Conservation (phyloP, 768 basidiomycete genomes). For the Leccinum rimulosum region DNA sequence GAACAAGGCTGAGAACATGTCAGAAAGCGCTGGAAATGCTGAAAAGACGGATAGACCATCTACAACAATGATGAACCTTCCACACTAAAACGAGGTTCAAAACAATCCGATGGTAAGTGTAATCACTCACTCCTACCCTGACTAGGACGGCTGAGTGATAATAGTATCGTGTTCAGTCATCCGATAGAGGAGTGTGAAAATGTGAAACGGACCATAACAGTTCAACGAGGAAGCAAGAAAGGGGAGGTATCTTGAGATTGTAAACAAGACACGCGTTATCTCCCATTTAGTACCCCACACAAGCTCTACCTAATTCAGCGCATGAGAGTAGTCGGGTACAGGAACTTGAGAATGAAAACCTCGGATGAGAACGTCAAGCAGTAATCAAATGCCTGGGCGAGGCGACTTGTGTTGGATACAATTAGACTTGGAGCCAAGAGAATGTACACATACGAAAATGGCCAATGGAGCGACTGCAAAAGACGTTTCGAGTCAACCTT, state of each 20-base stretch:
- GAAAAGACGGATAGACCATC: conserved; percentile 12
- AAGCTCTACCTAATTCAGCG: conserved; percentile 15
- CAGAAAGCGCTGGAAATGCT: neutral
- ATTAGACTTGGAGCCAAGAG: neutral
- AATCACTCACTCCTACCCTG: conserved; percentile 1
- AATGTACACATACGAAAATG: conserved; percentile 11
- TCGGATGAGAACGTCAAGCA: conserved; percentile 22
- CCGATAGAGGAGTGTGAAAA: neutral
- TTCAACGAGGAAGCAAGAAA: conserved; percentile 18
- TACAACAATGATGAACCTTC: conserved; percentile 15
- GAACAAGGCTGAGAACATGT: conserved; percentile 15
- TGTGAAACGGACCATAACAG: conserved; percentile 16
- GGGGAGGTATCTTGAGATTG: conserved; percentile 28
- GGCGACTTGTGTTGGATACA: neutral
- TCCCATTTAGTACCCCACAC: conserved; percentile 27
- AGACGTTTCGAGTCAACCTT: neutral
- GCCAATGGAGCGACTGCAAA: conserved; percentile 20
- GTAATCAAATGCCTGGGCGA: conserved; percentile 20
- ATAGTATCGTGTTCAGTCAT: neutral
- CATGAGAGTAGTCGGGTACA: neutral
- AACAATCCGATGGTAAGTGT: neutral
- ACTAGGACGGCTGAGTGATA: conserved; percentile 10
- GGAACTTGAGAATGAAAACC: conserved; percentile 2
- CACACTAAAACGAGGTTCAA: conserved; percentile 15
- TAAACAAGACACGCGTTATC: conserved; percentile 23